Evolutionary conservation across 2,329 filamentous ascomycete genomes (phyloP).

Genomic region (Aspergillus tubingensis): DNA sequence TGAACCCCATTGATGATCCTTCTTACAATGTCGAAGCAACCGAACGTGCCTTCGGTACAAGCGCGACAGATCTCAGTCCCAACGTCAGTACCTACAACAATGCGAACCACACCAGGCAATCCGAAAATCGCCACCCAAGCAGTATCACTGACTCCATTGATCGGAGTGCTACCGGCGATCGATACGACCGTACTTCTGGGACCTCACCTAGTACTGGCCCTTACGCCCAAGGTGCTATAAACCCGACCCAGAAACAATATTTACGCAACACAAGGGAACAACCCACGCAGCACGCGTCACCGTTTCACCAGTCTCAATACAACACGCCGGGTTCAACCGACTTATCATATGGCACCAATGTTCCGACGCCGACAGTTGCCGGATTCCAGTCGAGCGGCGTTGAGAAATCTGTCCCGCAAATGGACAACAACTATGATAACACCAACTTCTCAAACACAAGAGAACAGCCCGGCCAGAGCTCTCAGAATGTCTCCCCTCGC

Average conservation of each 20-base stretch:
- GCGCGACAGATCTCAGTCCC: not conserved
- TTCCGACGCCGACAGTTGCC: not conserved
- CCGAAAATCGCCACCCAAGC: not conserved
- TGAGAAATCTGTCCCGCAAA: no score
- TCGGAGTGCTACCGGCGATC: not conserved
- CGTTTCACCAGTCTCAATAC: not conserved
- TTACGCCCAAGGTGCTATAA: not conserved
- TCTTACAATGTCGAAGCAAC: conserved; percentile 3
- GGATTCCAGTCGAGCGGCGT: not conserved
- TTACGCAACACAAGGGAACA: not conserved
- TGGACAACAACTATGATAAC: no score
- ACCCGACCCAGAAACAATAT: not conserved
- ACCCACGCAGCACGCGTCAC: not conserved
- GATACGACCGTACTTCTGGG: not conserved
- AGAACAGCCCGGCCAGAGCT: no score
- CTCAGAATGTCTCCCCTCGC: no score
- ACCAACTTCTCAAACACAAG: no score
- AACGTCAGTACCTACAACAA: not conserved
- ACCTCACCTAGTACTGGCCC: not conserved
- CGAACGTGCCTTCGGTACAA: not conserved
- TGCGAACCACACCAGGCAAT: not conserved
- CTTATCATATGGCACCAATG: not conserved
- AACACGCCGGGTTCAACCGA: not conserved
- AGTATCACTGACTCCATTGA: not conserved
- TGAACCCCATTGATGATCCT: conserved; percentile 4